phyloP scores from a whole-genome alignment of 805 yeast genomes.

The Wickerhamiella australiensis region DNA sequence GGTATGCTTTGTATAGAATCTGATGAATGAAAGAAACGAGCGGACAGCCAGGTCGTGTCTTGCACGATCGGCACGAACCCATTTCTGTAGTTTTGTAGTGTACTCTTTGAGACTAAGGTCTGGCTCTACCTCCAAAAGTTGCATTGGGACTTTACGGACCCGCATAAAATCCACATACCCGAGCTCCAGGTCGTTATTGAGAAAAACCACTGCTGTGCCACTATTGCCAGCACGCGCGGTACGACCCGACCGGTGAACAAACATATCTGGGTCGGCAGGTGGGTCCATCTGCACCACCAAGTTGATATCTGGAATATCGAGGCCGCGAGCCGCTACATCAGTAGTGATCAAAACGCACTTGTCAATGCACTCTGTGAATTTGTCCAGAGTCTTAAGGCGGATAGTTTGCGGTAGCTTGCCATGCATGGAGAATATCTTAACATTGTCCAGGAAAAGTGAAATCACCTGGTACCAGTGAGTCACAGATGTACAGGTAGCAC shows the following conservation, averaged over 20 bases:
- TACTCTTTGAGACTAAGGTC: conserved; percentile 11
- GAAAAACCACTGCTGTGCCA: conserved; percentile 67
- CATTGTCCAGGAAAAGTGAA: conserved; percentile 13
- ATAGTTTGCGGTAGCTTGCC: conserved; percentile 81
- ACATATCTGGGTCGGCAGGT: conserved; percentile 84
- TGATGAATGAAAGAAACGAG: conserved; percentile 71
- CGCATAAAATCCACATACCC: conserved; percentile 70
- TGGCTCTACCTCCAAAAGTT: conserved; percentile 17
- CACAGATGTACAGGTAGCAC: conserved; percentile 82
- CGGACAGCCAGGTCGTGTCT: conserved; percentile 71
- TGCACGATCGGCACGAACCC: conserved; percentile 62
- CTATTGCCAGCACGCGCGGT: conserved; percentile 83
- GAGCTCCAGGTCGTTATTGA: conserved; percentile 65
- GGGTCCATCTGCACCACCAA: conserved; percentile 89
- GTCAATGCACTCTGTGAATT: conserved; percentile 38
- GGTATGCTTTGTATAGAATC: conserved; percentile 76
- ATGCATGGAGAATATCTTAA: conserved; percentile 61
- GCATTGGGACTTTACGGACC: conserved; percentile 51
- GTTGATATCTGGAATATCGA: conserved; percentile 91
- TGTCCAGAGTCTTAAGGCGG: conserved; percentile 56
- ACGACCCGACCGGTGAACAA: conserved; percentile 88
- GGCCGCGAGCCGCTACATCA: conserved; percentile 97
- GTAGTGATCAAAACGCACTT: conserved; percentile 73
- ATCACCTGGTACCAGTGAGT: conserved; percentile 41
- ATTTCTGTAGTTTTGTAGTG: conserved; percentile 32